Conservation (phyloP, 2,329 filamentous ascomycete genomes). For the Rhinocladiella similis region DNA sequence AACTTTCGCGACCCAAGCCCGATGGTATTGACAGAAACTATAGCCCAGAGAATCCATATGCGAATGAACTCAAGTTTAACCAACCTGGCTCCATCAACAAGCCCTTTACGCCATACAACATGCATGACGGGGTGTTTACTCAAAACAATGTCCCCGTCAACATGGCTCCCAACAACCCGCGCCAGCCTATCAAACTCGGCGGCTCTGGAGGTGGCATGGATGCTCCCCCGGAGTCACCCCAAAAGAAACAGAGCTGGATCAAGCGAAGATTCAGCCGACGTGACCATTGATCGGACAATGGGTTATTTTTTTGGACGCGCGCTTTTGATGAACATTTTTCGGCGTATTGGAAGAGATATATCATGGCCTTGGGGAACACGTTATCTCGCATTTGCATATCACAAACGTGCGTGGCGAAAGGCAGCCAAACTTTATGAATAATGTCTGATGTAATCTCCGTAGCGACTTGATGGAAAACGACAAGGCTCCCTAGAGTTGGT, state of each 20-base stretch:
- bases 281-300: slow-evolving; percentile 9
- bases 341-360: slow-evolving; percentile 9
- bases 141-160: slow-evolving; percentile 24
- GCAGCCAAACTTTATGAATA: slow-evolving; percentile 17
- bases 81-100: slow-evolving; percentile 10
- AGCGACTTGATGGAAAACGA: no score
- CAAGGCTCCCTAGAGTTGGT: no score
- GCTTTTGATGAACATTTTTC: slow-evolving; percentile 5
- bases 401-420: slow-evolving; percentile 1
- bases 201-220: neutral
- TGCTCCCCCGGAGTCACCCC: slow-evolving; percentile 7
- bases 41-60: slow-evolving; percentile 37
- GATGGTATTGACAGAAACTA: slow-evolving; percentile 49
- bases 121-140: slow-evolving; percentile 29
- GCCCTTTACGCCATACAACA: slow-evolving; percentile 13
- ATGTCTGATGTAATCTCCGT: slow-evolving; percentile 26
- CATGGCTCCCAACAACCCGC: slow-evolving; percentile 17
- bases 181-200: slow-evolving; percentile 31
- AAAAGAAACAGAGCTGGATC: slow-evolving; percentile 88
- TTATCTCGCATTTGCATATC: slow-evolving; percentile 10
- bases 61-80: slow-evolving; percentile 34
- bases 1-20: slow-evolving; percentile 30
- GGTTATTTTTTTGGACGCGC: neutral
- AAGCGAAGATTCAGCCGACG: slow-evolving; percentile 75
- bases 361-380: slow-evolving; percentile 1